These are phyloP conservation scores for Boletus vinaceobasis DNA, from an alignment of 768 basidiomycete genomes.

Conservation along the genomic window DNA sequence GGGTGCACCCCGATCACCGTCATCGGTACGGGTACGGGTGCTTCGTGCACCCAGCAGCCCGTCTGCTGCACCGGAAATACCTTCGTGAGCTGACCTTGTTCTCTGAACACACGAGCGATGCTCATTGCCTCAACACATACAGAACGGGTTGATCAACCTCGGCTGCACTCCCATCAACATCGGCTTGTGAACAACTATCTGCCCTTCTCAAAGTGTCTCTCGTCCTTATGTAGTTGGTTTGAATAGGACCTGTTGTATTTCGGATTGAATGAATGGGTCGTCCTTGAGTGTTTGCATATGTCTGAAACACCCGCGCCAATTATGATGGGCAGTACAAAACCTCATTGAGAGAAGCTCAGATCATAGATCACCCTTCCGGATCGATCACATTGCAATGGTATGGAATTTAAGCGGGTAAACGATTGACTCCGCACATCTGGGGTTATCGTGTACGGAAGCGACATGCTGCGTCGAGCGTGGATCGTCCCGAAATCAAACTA, in stretches of 20 bases:
- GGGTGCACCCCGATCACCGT: conserved; percentile 2
- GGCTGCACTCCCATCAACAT: conserved; percentile 18
- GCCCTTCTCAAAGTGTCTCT: neutral
- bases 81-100: conserved; percentile 3
- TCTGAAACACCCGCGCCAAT: too few species aligned
- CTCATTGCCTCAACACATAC: neutral
- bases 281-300: neutral
- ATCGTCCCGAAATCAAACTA: too few species aligned
- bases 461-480: too few species aligned
- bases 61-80: conserved; percentile 17
- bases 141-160: conserved; percentile 8
- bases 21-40: neutral
- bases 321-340: too few species aligned
- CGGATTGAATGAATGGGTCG: neutral
- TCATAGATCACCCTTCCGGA: too few species aligned
- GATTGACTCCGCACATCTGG: too few species aligned
- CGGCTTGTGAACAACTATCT: neutral
- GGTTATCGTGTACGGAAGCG: too few species aligned
- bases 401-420: too few species aligned
- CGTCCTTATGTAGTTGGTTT: neutral
- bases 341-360: too few species aligned
- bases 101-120: too few species aligned
- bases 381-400: too few species aligned
- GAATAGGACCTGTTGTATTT: neutral
- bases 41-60: conserved; percentile 7